These are phyloP conservation scores for Stenocarpella maydis DNA, from an alignment of 2,329 filamentous ascomycete species.

Conservation along the genomic window DNA sequence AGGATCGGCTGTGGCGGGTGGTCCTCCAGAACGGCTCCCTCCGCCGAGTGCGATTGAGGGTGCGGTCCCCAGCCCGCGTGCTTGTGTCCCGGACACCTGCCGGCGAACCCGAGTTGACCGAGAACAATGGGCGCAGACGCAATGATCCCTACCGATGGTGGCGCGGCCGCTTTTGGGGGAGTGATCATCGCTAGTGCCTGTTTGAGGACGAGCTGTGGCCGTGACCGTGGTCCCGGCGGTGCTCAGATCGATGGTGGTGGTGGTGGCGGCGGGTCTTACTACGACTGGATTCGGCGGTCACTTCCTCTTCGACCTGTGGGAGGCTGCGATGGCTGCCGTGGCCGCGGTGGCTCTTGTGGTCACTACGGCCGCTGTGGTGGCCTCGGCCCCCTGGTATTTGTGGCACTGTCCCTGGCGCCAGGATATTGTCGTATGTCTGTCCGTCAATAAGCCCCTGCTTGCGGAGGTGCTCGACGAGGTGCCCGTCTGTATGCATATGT, in stretches of 20 bases:
- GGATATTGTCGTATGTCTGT: background rate
- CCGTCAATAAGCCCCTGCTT: constrained; percentile 41
- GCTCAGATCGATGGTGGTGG: background rate
- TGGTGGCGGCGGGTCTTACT: background rate
- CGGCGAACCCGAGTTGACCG: background rate
- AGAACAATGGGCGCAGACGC: background rate
- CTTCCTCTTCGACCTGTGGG: constrained; percentile 12
- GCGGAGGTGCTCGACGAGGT: constrained; percentile 50
- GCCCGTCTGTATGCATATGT: constrained; percentile 50
- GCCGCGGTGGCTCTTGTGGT: background rate
- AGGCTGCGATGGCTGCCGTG: background rate
- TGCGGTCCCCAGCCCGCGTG: constrained; percentile 6
- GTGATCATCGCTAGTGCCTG: background rate
- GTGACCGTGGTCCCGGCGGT: background rate
- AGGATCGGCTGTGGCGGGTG: background rate
- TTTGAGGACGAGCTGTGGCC: background rate
- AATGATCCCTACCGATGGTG: background rate
- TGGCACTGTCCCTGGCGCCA: background rate
- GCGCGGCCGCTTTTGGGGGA: background rate
- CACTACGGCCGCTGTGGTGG: background rate
- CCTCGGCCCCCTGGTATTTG: background rate
- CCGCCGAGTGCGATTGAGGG: background rate
- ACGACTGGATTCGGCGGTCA: background rate
- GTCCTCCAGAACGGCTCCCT: background rate
- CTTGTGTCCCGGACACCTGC: background rate